A percentile compares a stretch with the other conserved stretches of the same genome.
Conservation (phyloP, 768 basidiomycete species). For the Auriscalpium microsporum region DNA sequence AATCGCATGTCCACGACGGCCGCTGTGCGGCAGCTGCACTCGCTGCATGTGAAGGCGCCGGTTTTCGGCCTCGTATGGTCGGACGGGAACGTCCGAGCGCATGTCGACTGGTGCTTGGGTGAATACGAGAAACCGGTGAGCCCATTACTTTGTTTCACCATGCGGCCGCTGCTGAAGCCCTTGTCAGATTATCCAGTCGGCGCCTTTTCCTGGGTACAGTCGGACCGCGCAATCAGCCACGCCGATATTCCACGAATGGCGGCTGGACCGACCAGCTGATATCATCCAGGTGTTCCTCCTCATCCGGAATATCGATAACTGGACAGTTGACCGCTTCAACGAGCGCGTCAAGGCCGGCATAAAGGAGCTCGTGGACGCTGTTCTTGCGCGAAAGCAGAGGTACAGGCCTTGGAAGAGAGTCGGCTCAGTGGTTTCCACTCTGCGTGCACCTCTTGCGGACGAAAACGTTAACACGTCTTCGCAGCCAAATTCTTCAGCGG, state of each 20-base stretch:
- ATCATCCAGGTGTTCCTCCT: slow-evolving; percentile 44
- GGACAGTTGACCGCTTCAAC: slow-evolving; percentile 39
- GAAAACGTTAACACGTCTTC: slow-evolving; percentile 25
- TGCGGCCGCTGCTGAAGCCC: not conserved
- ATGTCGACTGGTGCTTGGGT: slow-evolving; percentile 44
- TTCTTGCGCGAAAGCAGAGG: slow-evolving; percentile 23
- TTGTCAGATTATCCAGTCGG: slow-evolving; percentile 39
- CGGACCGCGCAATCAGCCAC: slow-evolving; percentile 13
- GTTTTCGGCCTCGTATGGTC: slow-evolving; percentile 50
- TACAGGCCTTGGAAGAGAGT: slow-evolving; percentile 44
- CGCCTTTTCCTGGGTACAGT: slow-evolving; percentile 31
- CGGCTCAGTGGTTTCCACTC: slow-evolving; percentile 17
- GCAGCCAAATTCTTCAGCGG: not conserved
- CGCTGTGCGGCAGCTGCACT: slow-evolving; percentile 41
- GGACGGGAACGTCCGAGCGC: slow-evolving; percentile 41
- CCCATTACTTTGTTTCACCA: not conserved
- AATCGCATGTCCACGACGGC: slow-evolving; percentile 49
- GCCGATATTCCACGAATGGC: slow-evolving; percentile 40
- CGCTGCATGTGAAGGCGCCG: slow-evolving; percentile 36
- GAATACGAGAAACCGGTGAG: not conserved
- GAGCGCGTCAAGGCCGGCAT: slow-evolving; percentile 33
- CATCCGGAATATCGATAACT: slow-evolving; percentile 43
- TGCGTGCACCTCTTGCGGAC: slow-evolving; percentile 20
- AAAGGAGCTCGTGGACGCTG: slow-evolving; percentile 26
- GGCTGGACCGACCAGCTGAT: slow-evolving; percentile 33